Evolutionary conservation across 352 stramenopile genomes (phyloP).

Genomic region (Pythium chondricola): DNA sequence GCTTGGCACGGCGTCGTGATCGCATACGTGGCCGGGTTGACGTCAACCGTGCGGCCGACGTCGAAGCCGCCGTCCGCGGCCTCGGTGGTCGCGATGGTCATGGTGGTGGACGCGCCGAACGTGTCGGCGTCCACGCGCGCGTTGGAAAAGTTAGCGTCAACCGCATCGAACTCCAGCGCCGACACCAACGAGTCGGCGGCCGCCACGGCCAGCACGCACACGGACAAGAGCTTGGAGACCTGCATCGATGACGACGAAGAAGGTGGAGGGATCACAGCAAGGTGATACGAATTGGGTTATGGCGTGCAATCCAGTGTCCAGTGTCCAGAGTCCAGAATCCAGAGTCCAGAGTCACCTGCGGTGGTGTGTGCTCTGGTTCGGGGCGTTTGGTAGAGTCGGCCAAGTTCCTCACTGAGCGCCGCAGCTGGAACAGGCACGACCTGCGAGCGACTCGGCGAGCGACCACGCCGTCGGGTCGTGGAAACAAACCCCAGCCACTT

Average conservation of each 20-base stretch:
- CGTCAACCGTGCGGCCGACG: conserved; percentile 24
- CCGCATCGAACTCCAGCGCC: conserved; percentile 12
- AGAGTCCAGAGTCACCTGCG: background rate
- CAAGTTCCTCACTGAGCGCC: no score
- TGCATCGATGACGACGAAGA: background rate
- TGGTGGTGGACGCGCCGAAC: background rate
- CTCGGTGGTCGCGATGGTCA: conserved; percentile 16
- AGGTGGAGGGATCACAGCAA: conserved; percentile 5
- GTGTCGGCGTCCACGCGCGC: background rate
- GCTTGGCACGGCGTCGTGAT: conserved; percentile 28
- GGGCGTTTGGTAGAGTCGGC: background rate
- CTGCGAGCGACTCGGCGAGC: no score
- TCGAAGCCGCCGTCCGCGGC: conserved; percentile 28
- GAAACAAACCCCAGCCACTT: no score
- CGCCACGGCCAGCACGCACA: no score
- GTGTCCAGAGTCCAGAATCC: background rate
- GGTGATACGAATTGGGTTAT: no score
- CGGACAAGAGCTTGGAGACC: no score
- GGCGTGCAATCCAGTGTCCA: background rate
- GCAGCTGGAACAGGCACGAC: no score
- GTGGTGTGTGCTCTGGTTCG: background rate
- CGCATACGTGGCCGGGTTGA: conserved; percentile 28
- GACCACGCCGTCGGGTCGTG: no score
- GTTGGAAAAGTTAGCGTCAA: conserved; percentile 6
- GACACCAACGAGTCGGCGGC: no score